Evolutionary conservation across 768 basidiomycete species (phyloP).

Genomic region (Amanita jacksonii): DNA sequence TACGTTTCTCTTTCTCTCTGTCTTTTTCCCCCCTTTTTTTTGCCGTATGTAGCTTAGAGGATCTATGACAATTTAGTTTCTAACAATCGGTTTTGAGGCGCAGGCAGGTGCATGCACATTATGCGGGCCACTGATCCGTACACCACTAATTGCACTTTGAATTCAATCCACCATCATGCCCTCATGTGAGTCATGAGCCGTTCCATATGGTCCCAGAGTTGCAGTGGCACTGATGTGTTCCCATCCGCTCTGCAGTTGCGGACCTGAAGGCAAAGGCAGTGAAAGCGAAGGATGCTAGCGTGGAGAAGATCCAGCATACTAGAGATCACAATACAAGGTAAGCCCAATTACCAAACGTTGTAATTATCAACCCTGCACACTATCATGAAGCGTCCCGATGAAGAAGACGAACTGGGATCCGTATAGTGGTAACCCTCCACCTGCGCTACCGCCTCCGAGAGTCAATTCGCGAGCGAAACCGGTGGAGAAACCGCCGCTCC

Average conservation of each 20-base stretch:
- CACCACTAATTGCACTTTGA: no score
- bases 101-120: not conserved
- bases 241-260: constrained; percentile 32
- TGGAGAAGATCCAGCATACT: constrained; percentile 42
- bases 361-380: not conserved
- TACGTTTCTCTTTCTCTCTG: not conserved
- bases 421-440: constrained; percentile 42
- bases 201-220: no score
- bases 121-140: not conserved
- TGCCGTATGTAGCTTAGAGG: constrained; percentile 7
- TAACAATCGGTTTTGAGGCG: not conserved
- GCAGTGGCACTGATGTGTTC: constrained; percentile 2
- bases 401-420: constrained; percentile 60
- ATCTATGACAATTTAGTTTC: constrained; percentile 1
- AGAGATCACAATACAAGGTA: constrained; percentile 48
- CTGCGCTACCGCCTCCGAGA: constrained; percentile 37
- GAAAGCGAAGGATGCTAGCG: constrained; percentile 48
- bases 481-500: constrained; percentile 16
- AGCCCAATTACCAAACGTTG: not conserved
- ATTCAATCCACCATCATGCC: constrained; percentile 17
- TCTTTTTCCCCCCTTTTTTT: no score
- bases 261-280: constrained; percentile 58
- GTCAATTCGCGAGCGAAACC: constrained; percentile 25
- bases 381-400: constrained; percentile 38
- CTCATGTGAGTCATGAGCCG: constrained; percentile 27